Conservation (phyloP, 164 flowering plant species). For the Cinnamomum micranthum region DNA sequence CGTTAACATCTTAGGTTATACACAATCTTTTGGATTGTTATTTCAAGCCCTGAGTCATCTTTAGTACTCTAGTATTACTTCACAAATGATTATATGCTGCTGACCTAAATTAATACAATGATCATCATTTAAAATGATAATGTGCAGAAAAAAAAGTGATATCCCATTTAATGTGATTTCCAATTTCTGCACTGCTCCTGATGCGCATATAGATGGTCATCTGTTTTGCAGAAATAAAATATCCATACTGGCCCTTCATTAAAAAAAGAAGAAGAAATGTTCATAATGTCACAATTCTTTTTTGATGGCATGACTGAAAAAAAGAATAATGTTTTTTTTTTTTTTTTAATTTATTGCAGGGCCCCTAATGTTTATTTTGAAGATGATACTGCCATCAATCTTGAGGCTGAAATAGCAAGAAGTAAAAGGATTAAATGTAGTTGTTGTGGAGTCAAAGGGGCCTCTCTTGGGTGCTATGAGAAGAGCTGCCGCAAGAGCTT, state of each 20-base stretch:
- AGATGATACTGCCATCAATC: conserved; percentile 64
- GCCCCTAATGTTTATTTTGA: conserved; percentile 95
- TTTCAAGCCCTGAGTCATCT: no score
- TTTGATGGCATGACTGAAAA: no score
- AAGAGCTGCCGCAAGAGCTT: conserved; percentile 87
- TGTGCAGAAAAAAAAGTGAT: neutral
- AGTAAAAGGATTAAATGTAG: conserved; percentile 73
- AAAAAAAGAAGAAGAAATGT: no score
- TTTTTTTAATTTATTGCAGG: conserved; percentile 40
- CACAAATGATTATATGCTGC: neutral
- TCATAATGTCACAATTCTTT: no score
- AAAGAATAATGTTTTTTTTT: neutral
- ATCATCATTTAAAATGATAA: neutral
- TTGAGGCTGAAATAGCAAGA: conserved; percentile 74
- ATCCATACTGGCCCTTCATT: no score
- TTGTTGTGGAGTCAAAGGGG: conserved; percentile 85
- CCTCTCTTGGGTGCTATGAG: conserved; percentile 93
- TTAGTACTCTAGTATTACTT: no score
- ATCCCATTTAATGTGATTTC: neutral
- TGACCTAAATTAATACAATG: neutral
- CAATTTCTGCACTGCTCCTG: neutral
- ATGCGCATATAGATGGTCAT: neutral
- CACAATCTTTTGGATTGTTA: no score
- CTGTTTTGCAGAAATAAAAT: neutral
- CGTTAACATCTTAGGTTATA: no score